Percentiles rank a stretch among this genome's conserved stretches.
phyloP scores from a whole-genome alignment of 129 eudicot genomes.

The Flaveria bidentis region DNA sequence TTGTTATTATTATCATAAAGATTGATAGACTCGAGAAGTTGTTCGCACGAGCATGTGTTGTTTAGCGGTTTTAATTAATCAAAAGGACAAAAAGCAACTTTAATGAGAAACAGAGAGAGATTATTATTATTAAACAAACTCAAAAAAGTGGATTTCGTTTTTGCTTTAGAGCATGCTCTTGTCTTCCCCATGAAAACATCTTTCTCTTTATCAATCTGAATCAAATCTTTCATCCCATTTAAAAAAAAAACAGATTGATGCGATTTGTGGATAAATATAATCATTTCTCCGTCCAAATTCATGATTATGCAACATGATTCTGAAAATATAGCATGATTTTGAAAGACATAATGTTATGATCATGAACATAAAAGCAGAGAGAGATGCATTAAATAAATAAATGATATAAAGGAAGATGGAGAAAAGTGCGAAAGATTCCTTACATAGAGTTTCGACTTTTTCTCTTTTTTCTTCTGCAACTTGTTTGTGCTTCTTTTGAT shows the following conservation, averaged over 20 bases:
- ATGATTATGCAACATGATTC: too few relatives aligned
- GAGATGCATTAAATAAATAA: too few relatives aligned
- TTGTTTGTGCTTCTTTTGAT: constrained; percentile 39
- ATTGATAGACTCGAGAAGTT: constrained; percentile 36
- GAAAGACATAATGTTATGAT: too few relatives aligned
- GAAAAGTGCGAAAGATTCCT: constrained; percentile 45
- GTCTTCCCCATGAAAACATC: constrained; percentile 26
- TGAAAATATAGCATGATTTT: too few relatives aligned
- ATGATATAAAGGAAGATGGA: neutral
- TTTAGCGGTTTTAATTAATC: constrained; percentile 46
- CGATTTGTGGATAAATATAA: neutral
- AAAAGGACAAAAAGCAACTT: constrained; percentile 50
- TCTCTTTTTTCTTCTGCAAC: constrained; percentile 22
- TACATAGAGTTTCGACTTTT: constrained; percentile 39
- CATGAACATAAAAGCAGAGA: too few relatives aligned
- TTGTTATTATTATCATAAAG: neutral
- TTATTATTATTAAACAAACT: constrained; percentile 15
- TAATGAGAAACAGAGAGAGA: constrained; percentile 32
- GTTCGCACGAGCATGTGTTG: constrained; percentile 51
- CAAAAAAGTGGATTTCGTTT: constrained; percentile 42
- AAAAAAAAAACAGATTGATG: neutral
- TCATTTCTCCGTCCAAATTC: too few relatives aligned
- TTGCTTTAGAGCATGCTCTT: constrained; percentile 47
- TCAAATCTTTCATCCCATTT: constrained; percentile 22
- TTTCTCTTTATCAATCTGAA: too few relatives aligned